Conservation (phyloP, 495 filamentous ascomycete species). For the Jackrogersella multiformis region DNA sequence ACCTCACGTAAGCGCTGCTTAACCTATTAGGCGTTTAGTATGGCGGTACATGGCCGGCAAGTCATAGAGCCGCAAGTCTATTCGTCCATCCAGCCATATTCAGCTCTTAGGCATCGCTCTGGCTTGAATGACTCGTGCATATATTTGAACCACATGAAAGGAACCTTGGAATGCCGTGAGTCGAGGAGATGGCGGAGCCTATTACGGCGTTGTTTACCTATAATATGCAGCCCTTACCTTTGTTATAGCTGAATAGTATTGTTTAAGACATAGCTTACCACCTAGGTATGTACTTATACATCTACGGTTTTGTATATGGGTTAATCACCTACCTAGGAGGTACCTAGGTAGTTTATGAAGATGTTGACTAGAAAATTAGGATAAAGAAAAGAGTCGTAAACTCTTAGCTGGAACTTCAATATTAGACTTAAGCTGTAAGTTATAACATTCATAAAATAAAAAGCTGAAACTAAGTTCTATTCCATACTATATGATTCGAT, state of each 20-base stretch:
- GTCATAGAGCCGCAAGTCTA: conserved; percentile 4
- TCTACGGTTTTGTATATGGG: neutral
- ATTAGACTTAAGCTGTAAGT: neutral
- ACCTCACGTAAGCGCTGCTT: conserved; percentile 16
- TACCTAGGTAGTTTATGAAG: too few relatives aligned
- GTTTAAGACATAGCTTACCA: too few relatives aligned
- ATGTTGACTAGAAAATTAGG: too few relatives aligned
- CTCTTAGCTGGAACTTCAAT: neutral
- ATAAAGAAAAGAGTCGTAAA: too few relatives aligned
- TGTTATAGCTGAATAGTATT: too few relatives aligned
- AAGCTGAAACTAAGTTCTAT: neutral
- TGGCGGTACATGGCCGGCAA: neutral
- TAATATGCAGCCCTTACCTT: too few relatives aligned
- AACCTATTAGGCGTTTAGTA: neutral
- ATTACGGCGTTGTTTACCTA: too few relatives aligned
- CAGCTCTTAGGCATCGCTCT: neutral
- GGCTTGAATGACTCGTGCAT: neutral
- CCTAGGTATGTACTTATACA: neutral
- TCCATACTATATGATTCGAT: neutral
- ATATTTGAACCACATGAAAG: neutral
- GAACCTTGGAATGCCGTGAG: too few relatives aligned
- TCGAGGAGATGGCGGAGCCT: too few relatives aligned
- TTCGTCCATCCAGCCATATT: neutral
- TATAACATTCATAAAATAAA: neutral
- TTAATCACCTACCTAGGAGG: too few relatives aligned